phyloP scores from a whole-genome alignment of 2,329 filamentous ascomycete genomes.

The Falciphora oryzae region DNA sequence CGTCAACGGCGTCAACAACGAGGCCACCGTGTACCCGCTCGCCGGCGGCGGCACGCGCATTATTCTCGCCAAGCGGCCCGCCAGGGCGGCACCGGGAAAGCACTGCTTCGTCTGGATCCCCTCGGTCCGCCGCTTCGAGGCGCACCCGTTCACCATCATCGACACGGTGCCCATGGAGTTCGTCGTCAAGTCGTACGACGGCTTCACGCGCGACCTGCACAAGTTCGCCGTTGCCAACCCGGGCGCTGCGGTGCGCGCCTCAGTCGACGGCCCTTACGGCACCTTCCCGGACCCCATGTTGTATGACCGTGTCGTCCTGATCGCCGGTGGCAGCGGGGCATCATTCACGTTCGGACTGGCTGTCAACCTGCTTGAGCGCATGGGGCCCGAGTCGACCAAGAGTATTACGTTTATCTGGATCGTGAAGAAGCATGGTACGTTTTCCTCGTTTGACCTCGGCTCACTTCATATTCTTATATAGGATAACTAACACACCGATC shows the following conservation, averaged over 20 bases:
- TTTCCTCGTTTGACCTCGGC: neutral
- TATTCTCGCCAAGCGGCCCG: conserved; percentile 43
- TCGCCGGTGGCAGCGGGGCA: conserved; percentile 56
- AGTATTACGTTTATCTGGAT: conserved; percentile 44
- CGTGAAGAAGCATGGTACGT: conserved; percentile 39
- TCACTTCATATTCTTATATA: neutral
- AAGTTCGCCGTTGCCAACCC: conserved; percentile 43
- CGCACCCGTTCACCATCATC: conserved; percentile 60
- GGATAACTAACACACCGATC: neutral
- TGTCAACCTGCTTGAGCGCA: conserved; percentile 37
- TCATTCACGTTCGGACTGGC: conserved; percentile 50
- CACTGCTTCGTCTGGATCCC: conserved; percentile 63
- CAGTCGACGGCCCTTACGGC: conserved; percentile 56
- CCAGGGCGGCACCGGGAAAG: conserved; percentile 44
- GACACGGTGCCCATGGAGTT: conserved; percentile 49
- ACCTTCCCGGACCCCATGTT: conserved; percentile 44
- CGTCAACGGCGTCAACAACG: conserved; percentile 42
- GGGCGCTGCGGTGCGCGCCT: conserved; percentile 41
- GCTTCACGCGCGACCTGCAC: conserved; percentile 53
- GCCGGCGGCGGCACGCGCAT: conserved; percentile 49
- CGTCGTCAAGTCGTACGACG: conserved; percentile 51
- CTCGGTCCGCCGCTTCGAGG: conserved; percentile 47
- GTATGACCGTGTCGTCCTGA: conserved; percentile 51
- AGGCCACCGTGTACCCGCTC: conserved; percentile 46
- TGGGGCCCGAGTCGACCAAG: conserved; percentile 30